Evolutionary conservation across 495 filamentous ascomycete species (phyloP).

Genomic region (Aspergillus carlsbadensis): DNA sequence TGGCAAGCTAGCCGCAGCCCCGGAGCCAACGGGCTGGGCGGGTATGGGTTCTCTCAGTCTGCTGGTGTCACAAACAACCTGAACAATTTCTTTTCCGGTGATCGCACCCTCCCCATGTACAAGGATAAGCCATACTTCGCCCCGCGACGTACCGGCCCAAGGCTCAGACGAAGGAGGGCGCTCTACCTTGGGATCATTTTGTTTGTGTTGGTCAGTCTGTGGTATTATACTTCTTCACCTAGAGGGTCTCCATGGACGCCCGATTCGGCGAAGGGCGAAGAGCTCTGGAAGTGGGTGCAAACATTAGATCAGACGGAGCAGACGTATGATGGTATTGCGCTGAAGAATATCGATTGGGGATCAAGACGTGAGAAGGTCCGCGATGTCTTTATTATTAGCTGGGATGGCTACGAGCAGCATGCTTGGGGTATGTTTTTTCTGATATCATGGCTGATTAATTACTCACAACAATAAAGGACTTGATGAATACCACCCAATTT

Average conservation of each 20-base stretch:
- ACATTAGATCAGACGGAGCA: constrained; percentile 29
- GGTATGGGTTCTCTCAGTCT: constrained; percentile 38
- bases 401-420: constrained; percentile 88
- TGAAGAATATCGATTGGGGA: constrained; percentile 58
- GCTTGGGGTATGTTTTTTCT: constrained; percentile 73
- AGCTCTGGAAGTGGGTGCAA: constrained; percentile 45
- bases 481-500: constrained; percentile 81
- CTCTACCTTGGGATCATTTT: constrained; percentile 23
- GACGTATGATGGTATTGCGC: constrained; percentile 14
- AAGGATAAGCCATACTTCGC: constrained; percentile 91
- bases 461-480: constrained; percentile 52
- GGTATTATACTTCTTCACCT: constrained; percentile 54
- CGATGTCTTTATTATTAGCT: constrained; percentile 84
- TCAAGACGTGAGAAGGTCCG: constrained; percentile 80
- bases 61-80: constrained; percentile 44
- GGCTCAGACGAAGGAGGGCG: constrained; percentile 28
- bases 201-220: constrained; percentile 46
- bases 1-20: constrained; percentile 59
- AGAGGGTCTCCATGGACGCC: constrained; percentile 39
- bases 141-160: constrained; percentile 42
- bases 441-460: not conserved
- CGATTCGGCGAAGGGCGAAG: constrained; percentile 27
- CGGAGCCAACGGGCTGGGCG: constrained; percentile 30
- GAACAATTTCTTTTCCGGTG: constrained; percentile 51
- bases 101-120: constrained; percentile 83